These are phyloP conservation scores for Cadophora sp. DNA, from an alignment of 2,329 filamentous ascomycete species.

Conservation along the genomic window DNA sequence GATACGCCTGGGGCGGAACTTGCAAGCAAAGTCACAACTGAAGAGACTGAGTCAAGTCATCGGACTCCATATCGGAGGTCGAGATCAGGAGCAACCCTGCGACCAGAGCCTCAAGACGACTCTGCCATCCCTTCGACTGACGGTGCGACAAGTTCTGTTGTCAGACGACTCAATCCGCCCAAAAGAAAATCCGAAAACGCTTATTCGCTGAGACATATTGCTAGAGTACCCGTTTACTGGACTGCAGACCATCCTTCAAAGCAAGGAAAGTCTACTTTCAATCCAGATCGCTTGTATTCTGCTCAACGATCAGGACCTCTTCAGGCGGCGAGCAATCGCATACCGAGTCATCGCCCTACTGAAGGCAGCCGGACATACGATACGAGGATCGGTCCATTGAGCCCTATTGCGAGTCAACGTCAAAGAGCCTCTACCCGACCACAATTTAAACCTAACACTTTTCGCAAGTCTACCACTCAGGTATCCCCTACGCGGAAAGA, in stretches of 20 bases:
- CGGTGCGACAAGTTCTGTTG: constrained; percentile 32
- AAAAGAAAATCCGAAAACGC: constrained; percentile 21
- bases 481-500: constrained; percentile 16
- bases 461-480: constrained; percentile 3
- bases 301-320: constrained; percentile 26
- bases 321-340: constrained; percentile 28
- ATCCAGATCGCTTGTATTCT: constrained; percentile 19
- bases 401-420: constrained; percentile 14
- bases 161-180: constrained; percentile 19
- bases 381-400: constrained; percentile 34
- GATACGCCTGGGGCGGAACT: constrained; percentile 26
- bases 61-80: not conserved
- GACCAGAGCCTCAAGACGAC: not conserved
- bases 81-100: not conserved
- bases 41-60: constrained; percentile 2
- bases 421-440: constrained; percentile 7
- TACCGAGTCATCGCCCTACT: not conserved
- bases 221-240: constrained; percentile 35
- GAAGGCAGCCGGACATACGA: constrained; percentile 30
- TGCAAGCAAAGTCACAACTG: constrained; percentile 27
- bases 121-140: constrained; percentile 31
- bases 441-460: constrained; percentile 11
- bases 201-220: constrained; percentile 37
- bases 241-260: constrained; percentile 20
- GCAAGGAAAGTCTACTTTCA: constrained; percentile 8